phyloP scores from a whole-genome alignment of 768 basidiomycete genomes.

The Chalciporus pseudorubinellus region DNA sequence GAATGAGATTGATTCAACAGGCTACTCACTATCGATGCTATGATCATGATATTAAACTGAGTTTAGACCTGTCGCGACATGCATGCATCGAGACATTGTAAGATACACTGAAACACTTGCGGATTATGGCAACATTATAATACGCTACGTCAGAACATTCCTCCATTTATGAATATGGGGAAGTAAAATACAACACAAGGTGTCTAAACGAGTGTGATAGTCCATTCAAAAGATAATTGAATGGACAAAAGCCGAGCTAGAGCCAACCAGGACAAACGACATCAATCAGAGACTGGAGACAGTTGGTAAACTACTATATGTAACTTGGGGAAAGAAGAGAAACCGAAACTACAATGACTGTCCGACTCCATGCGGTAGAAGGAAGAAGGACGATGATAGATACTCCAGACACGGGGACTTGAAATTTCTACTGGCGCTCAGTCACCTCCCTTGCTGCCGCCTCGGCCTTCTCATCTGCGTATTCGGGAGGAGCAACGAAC shows the following conservation, averaged over 20 bases:
- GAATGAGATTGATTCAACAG: too few relatives aligned
- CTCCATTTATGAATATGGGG: not conserved
- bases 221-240: conserved; percentile 9
- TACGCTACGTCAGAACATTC: too few relatives aligned
- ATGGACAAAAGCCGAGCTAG: not conserved
- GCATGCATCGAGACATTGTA: too few relatives aligned
- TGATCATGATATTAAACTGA: too few relatives aligned
- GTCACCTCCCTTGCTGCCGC: conserved; percentile 10
- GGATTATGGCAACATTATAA: too few relatives aligned
- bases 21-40: too few relatives aligned
- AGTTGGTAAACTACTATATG: conserved; percentile 2
- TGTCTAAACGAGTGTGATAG: conserved; percentile 20
- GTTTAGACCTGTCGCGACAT: too few relatives aligned
- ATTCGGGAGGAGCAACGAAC: conserved; percentile 53
- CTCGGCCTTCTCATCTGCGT: conserved; percentile 54
- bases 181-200: conserved; percentile 16
- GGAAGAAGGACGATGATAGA: not conserved
- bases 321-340: conserved; percentile 6
- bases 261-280: conserved; percentile 2
- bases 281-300: conserved; percentile 4
- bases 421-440: conserved; percentile 16
- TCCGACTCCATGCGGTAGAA: not conserved
- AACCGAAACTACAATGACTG: not conserved
- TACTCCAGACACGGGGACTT: not conserved
- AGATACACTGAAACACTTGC: too few relatives aligned